Percentiles rank a stretch among this genome's conserved stretches.
These are phyloP conservation scores for Taphrina flavorubra DNA, from an alignment of 1,139 yeast species.

Conservation along the genomic window DNA sequence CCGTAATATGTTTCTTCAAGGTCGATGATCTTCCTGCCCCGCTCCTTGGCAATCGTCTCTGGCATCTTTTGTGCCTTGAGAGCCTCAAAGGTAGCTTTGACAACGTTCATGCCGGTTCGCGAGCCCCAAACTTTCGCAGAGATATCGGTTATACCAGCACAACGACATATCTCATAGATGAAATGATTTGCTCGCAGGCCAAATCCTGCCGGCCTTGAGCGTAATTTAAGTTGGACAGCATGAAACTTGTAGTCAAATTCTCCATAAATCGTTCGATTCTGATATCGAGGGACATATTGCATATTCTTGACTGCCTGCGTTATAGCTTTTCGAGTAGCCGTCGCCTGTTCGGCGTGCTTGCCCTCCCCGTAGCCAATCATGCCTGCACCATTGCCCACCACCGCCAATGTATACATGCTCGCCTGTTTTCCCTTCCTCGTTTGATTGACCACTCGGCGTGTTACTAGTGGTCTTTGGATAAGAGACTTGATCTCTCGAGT, in stretches of 20 bases:
- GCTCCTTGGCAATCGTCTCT: constrained; percentile 84
- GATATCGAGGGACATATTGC: constrained; percentile 81
- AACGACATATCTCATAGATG: constrained; percentile 88
- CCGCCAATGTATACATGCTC: constrained; percentile 81
- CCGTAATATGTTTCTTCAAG: constrained; percentile 79
- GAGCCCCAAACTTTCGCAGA: constrained; percentile 91
- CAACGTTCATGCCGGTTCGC: constrained; percentile 92
- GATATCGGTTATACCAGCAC: constrained; percentile 93
- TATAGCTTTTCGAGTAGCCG: constrained; percentile 83
- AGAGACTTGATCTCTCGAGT: constrained; percentile 35
- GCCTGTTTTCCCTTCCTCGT: constrained; percentile 93
- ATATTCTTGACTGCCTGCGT: constrained; percentile 94
- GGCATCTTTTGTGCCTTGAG: constrained; percentile 75
- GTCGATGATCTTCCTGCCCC: constrained; percentile 96
- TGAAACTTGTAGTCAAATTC: constrained; percentile 82
- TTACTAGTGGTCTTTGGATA: constrained; percentile 42
- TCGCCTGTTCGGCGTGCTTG: constrained; percentile 78
- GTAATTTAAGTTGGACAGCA: constrained; percentile 79
- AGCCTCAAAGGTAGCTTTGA: constrained; percentile 88
- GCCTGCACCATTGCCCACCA: constrained; percentile 92
- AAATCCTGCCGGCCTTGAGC: constrained; percentile 81
- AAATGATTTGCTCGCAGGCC: constrained; percentile 92
- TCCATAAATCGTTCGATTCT: constrained; percentile 88
- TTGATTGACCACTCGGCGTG: constrained; percentile 80
- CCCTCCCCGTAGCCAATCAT: constrained; percentile 97